Conservation (phyloP, 257 asterid genomes). For the Pogostemon cablin region DNA sequence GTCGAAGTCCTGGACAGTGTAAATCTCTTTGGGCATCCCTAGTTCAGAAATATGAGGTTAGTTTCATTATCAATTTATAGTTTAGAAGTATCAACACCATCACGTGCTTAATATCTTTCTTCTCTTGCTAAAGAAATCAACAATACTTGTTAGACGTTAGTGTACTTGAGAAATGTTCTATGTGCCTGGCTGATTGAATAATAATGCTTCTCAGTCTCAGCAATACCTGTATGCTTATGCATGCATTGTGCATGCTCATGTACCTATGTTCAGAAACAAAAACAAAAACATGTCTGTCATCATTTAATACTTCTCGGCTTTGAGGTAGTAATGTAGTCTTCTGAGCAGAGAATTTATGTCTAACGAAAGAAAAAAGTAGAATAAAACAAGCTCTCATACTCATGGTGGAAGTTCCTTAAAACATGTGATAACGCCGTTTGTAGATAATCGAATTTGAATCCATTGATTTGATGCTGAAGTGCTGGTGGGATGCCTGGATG, state of each 20-base stretch:
- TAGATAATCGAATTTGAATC: background rate
- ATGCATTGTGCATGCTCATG: background rate
- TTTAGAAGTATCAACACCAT: background rate
- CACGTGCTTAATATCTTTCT: background rate
- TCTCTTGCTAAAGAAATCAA: background rate
- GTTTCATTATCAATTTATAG: conserved; percentile 29
- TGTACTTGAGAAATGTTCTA: background rate
- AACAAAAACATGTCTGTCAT: no score
- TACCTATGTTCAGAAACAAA: no score
- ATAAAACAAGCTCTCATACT: no score
- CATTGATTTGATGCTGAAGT: background rate
- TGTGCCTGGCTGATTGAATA: background rate
- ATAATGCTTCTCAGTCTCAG: no score
- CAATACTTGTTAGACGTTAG: background rate
- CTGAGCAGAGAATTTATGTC: no score
- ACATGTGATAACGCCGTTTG: no score
- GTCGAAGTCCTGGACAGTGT: conserved; percentile 88
- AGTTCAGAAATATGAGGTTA: conserved; percentile 89
- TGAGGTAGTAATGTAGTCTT: no score
- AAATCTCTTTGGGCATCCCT: conserved; percentile 97
- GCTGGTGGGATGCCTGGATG: background rate
- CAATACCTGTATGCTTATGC: background rate
- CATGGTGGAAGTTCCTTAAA: no score
- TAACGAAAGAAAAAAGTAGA: no score
- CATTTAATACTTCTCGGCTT: no score